Base-by-base conservation (phyloP, 2,329 filamentous ascomycete species). In the Cladophialophora chaetospira region DNA sequence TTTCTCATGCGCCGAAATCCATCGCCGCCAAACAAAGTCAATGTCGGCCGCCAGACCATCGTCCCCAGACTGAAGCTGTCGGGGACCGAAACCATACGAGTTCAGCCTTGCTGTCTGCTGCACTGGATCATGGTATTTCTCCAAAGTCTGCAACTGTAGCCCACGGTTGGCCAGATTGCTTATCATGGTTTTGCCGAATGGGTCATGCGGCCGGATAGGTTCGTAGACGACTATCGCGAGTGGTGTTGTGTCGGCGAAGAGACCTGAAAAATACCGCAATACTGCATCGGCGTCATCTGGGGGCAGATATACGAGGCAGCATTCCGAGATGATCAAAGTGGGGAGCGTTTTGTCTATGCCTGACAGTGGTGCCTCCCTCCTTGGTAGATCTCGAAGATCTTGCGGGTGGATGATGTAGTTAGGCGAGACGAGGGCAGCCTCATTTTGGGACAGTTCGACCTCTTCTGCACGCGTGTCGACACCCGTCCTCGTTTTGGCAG, bases 151-250 rank as follows among this genome's bases (percentile, higher is more conserved):
- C 75, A 99, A 87, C 21, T 84, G 81, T 50, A 99, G 96, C 4
- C 87, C 86, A 15, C 94, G 82, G 2, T 88, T 82, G 0, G 88
- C 88, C 0, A 99, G 83, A 68, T 99, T 99, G 1, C 88, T 84
- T 0, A 93, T 84, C 94, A 99, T 99, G 63, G 91, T 92, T 64
- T 84, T 83, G 3, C 94, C 94, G 66, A 99, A 99, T 3, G 91
- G 76, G 69, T 97, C 92, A 61, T 88, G 76, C 0, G 92, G 89
- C 2, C 85, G 82, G 57, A 96, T 88, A 0, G 94, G 93, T 70
- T 99, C 94, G 76, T 99, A 99, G 23, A 97, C 73, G 35, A 96
- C 75, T 2, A 95, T 74, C 0, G 80, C 84, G 0, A 85, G 67
- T 0, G 72, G 81, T 65, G 62, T 85, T 53, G 70, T 75, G 15